Evolutionary conservation across 805 yeast genomes (phyloP), one percentile per base, ranked within the genome.

Genomic region (Wickerhamomyces canadensis): DNA sequence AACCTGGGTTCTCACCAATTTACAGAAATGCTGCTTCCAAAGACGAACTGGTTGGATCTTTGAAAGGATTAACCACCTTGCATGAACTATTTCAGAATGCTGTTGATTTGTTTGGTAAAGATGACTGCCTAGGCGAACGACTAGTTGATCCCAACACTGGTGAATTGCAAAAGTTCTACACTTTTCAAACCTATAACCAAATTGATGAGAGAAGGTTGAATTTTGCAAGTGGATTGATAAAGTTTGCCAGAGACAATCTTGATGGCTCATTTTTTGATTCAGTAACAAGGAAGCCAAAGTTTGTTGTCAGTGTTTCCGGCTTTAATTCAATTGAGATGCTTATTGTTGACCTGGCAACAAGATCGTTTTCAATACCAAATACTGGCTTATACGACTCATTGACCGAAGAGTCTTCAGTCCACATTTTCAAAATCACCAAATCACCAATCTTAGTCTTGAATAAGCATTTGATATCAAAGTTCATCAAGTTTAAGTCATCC

Each of bases 261-360:
- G 19, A 13, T 11, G 18, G 6, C 10, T 2, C n/a, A n/a, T n/a
- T 4, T 3, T 27, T 57, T 64, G 38, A 41, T 34, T 28, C n/a
- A 19, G 36, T 21, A 19, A 41, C 41, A 9, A 40, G 45, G 5
- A 49, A 60, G 31, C 45, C 46, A 7, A 40, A 47, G 19, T 74
- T 72, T 41, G 57, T 72, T 19, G 68, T 75, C 27, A 54, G 74
- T 11, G 44, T 77, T 13, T 75, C 69, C 42, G 65, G 76, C 19
- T 49, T 55, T n/a, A 76, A 76, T 49, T 58, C 78, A 31, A 55
- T 67, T 11, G 80, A 78, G 55, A 78, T 84, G 84, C 62, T 66
- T 18, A 47, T 76, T 19, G 54, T 78, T 17, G 84, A 78, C 55
- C 54, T 76, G 47, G 81, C 84, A 2, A 72, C 79, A 44, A 57